Conservation (phyloP, 2,329 filamentous ascomycete genomes). For the Aspergillus uvarum region DNA sequence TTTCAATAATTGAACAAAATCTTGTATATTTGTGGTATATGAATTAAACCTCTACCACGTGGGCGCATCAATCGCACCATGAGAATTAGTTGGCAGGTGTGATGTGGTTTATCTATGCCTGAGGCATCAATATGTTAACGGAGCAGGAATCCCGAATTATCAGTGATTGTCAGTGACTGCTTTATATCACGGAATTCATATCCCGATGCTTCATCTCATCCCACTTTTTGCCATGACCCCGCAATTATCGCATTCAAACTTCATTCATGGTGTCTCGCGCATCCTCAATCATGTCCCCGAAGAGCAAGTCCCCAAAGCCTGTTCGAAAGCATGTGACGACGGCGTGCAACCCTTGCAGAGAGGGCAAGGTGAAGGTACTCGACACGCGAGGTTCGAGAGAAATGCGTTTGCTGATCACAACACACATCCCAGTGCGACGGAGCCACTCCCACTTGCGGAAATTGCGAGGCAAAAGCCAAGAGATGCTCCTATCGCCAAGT, state of each 20-base stretch:
- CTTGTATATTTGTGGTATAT: too few species aligned
- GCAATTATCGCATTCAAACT: too few species aligned
- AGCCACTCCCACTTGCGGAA: conserved; percentile 36
- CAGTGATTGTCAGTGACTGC: not conserved
- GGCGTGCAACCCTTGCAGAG: conserved; percentile 46
- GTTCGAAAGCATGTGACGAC: conserved; percentile 46
- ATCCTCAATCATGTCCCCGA: not conserved
- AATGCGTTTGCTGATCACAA: not conserved
- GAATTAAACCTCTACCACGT: too few species aligned
- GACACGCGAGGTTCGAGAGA: not conserved
- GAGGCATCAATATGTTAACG: not conserved
- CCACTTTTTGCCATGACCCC: not conserved
- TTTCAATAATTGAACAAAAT: too few species aligned
- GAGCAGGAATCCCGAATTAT: not conserved
- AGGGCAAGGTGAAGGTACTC: conserved; percentile 45
- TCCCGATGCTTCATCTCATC: not conserved
- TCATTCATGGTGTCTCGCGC: too few species aligned
- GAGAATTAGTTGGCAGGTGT: too few species aligned
- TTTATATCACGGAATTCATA: not conserved
- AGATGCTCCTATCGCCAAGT: conserved; percentile 40
- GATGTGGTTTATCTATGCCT: too few species aligned
- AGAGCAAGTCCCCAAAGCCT: conserved; percentile 24
- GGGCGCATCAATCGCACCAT: too few species aligned
- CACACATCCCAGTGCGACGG: conserved; percentile 35
- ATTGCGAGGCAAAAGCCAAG: conserved; percentile 38